Conservation (phyloP, 2,329 filamentous ascomycete species). For the Thelonectria rubi region DNA sequence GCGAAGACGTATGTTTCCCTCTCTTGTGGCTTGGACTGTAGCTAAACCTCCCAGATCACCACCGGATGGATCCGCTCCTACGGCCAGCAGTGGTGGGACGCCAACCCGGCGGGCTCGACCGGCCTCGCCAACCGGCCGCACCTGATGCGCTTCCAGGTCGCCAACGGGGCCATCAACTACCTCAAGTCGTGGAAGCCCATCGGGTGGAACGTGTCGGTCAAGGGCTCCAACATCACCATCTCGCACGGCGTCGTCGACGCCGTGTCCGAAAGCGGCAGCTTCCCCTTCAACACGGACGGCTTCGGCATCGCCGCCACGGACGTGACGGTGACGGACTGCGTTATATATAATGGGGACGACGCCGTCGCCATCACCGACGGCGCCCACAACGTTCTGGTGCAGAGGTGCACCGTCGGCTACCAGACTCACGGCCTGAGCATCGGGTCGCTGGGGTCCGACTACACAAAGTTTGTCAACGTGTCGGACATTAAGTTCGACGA, state of each 20-base stretch:
- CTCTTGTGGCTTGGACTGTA: too few relatives aligned
- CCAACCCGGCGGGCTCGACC: constrained; percentile 20
- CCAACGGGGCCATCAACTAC: constrained; percentile 23
- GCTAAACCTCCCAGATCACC: constrained; percentile 9
- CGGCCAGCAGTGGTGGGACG: constrained; percentile 24
- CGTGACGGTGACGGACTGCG: constrained; percentile 20
- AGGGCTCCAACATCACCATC: constrained; percentile 24
- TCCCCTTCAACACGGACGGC: constrained; percentile 22
- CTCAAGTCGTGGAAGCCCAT: constrained; percentile 26
- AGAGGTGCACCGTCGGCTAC: constrained; percentile 21
- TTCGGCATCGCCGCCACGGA: constrained; percentile 14
- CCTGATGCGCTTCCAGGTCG: constrained; percentile 23
- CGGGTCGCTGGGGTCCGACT: constrained; percentile 23
- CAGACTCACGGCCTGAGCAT: constrained; percentile 24
- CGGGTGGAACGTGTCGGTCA: constrained; percentile 23
- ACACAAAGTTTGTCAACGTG: constrained; percentile 21
- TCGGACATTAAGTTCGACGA: constrained; percentile 24
- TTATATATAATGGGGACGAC: constrained; percentile 23
- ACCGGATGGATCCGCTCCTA: constrained; percentile 24
- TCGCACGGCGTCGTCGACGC: constrained; percentile 21
- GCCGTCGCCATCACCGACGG: constrained; percentile 21
- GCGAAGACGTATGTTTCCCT: constrained; percentile 10
- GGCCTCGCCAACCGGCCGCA: constrained; percentile 20
- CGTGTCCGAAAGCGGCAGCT: constrained; percentile 16
- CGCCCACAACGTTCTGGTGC: constrained; percentile 19